A percentile compares a stretch with the other conserved stretches of the same genome.
Evolutionary conservation across 306 rosid species (phyloP).

Genomic region (Pterocarpus santalinus): DNA sequence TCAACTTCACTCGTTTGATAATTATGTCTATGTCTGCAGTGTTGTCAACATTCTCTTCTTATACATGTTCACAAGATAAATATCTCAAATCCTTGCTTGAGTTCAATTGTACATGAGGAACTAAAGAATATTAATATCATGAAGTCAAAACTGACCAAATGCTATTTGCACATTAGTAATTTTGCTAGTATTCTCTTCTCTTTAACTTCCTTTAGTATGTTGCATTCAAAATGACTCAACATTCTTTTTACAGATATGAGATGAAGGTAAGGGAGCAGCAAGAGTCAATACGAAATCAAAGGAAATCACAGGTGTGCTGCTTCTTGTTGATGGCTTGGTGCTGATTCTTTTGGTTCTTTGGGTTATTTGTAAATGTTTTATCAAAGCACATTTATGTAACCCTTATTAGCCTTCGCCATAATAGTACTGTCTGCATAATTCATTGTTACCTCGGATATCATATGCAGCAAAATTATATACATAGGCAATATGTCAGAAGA

Average conservation of each 20-base stretch:
- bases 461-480: constrained; percentile 25
- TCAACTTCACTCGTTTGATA: constrained; percentile 27
- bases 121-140: constrained; percentile 36
- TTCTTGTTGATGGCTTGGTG: constrained; percentile 27
- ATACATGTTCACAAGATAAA: constrained; percentile 36
- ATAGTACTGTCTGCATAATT: neutral
- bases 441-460: constrained; percentile 17
- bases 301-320: constrained; percentile 77
- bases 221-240: constrained; percentile 44
- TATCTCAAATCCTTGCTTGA: constrained; percentile 23
- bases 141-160: constrained; percentile 40
- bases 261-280: constrained; percentile 95
- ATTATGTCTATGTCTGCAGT: constrained; percentile 16
- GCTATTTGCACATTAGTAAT: neutral
- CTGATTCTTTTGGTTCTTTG: constrained; percentile 27
- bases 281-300: constrained; percentile 78
- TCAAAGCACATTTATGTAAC: neutral
- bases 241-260: constrained; percentile 74
- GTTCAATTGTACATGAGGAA: constrained; percentile 42
- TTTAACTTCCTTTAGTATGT: constrained; percentile 30
- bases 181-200: constrained; percentile 40
- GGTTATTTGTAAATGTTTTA: neutral
- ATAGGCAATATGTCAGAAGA: neutral
- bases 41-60: constrained; percentile 14
- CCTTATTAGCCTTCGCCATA: constrained; percentile 4